Evolutionary conservation across 345 rosid species (phyloP), one percentile per base, ranked within the genome.

Genomic region (Brassica carinata): DNA sequence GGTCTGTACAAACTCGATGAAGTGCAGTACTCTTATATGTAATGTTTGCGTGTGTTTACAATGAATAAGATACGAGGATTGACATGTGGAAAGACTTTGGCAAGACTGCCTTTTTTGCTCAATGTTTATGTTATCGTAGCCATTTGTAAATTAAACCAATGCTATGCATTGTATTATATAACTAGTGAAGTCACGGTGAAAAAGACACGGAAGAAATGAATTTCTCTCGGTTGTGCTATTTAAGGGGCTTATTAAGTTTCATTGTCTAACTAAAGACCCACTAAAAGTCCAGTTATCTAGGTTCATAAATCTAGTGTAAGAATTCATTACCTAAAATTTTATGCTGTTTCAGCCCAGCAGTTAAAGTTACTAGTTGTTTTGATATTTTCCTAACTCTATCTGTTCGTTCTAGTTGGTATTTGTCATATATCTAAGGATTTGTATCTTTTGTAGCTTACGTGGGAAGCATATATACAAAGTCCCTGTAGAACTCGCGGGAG

Each of bases 391-490:
- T 61, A 66, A 43, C 43, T 64, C 78, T 26, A 34, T 74, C 26
- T 64, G 34, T 55, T 77, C n/a, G 5, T 64, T 82, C 27, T 70
- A 30, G 67, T 72, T 66, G 43, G 48, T 72, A 53, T 80, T 73
- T 53, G 59, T 53, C 36, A 69, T 75, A 38, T 78, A 17, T 71
- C 38, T 72, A 51, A 57, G 83, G 80, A 1, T 57, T 18, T 53
- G 29, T 40, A 3, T 48, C 15, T 36, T 83, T 30, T 66, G 70
- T 80, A 96, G 99, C 78, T 84, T 96, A 80, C 91, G 94, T 13
- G 96, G 97, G 77, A 96, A 96, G 83, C 98, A 96, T 64, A 77
- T 85, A 57, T 84, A 81, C 86, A 92, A 82, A 76, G 87, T 96
- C 82, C 91, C 98, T 45, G 83, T 82, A 8, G 92, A 88, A 78